A percentile compares a stretch with the other conserved stretches of the same genome.
Evolutionary conservation across 1,284 basidiomycete species (phyloP).

Genomic region (Xanthoconium separans): DNA sequence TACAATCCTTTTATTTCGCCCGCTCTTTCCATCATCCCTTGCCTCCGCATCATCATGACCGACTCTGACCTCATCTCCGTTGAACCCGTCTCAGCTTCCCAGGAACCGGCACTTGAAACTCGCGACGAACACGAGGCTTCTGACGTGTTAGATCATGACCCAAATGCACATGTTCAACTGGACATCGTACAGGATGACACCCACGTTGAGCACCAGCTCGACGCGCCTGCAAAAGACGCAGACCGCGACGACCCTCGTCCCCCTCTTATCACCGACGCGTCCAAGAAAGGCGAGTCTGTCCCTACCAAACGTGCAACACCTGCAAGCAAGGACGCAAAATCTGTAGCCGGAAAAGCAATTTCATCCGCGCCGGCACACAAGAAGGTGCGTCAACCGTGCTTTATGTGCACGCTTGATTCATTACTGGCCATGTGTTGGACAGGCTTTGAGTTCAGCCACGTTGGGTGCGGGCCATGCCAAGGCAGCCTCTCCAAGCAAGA

Average conservation of each 20-base stretch:
- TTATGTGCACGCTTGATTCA: conserved; percentile 22
- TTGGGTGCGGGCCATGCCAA: conserved; percentile 61
- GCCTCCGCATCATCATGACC: conserved; percentile 40
- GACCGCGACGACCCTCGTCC: conserved; percentile 12
- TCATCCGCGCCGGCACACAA: conserved; percentile 58
- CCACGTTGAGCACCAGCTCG: conserved; percentile 17
- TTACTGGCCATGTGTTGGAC: conserved; percentile 29
- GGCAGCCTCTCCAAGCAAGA: conserved; percentile 44
- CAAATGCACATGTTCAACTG: conserved; percentile 26
- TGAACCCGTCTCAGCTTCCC: conserved; percentile 28
- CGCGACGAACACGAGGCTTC: conserved; percentile 54
- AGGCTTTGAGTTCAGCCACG: conserved; percentile 69
- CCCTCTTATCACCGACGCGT: conserved; percentile 16
- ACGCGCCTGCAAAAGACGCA: conserved; percentile 16
- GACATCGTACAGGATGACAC: conserved; percentile 24
- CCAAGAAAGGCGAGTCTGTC: conserved; percentile 20
- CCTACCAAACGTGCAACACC: conserved; percentile 33
- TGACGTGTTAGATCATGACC: conserved; percentile 38
- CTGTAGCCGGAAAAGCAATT: conserved; percentile 24
- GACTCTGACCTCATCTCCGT: conserved; percentile 38
- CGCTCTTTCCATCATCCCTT: conserved; percentile 8
- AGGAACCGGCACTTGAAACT: conserved; percentile 25
- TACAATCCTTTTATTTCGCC: conserved; percentile 17
- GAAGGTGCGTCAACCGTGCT: conserved; percentile 49
- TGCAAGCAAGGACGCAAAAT: conserved; percentile 38